Evolutionary conservation across 2,329 filamentous ascomycete genomes (phyloP), one percentile per base, ranked within the genome.

Genomic region (Cladosporium sp.): DNA sequence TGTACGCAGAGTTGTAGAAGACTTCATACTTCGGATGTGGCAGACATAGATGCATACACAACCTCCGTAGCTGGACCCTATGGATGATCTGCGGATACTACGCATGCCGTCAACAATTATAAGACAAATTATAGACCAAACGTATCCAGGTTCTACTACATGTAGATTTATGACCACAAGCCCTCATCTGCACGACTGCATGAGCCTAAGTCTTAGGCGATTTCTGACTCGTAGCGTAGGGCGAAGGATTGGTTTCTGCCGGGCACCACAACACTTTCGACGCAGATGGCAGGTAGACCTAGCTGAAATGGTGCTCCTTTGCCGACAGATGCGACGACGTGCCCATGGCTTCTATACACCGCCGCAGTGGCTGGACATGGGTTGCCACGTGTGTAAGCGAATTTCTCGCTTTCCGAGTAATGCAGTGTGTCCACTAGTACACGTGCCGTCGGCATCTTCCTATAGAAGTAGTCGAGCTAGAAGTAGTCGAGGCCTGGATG

Each of bases 301-400:
- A 55, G 28, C 18, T 55, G 18, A 12, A 34, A 21, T 21, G 4
- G 52, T 55, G 52, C 10, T 55, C 15, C 8, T 30, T 21, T 8
- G 26, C 26, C 28, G 52, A 21, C 18, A 30, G 7, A 32, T 55
- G 28, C 52, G 52, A n/a, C 26, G 32, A 12, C 7, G 52, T 55
- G 30, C 26, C 52, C 52, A 55, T 55, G 52, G 28, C 52, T 55
- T 55, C 15, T 30, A 55, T 32, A 55, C 52, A 34, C 52, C 52
- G 52, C 52, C n/a, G 52, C 28, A 21, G 41, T 55, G 18, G 28
- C 15, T n/a, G 28, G 15, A 32, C 51, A 54, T 8, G 51, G 26
- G 26, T 30, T 15, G 26, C 52, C 28, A 55, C 28, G 28, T 30
- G 26, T 52, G 18, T 7, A n/a, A 32, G 26, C 28, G 52, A 55